These are phyloP conservation scores for Quercus bicolor DNA, from an alignment of 306 rosid genomes.

Conservation along the genomic window DNA sequence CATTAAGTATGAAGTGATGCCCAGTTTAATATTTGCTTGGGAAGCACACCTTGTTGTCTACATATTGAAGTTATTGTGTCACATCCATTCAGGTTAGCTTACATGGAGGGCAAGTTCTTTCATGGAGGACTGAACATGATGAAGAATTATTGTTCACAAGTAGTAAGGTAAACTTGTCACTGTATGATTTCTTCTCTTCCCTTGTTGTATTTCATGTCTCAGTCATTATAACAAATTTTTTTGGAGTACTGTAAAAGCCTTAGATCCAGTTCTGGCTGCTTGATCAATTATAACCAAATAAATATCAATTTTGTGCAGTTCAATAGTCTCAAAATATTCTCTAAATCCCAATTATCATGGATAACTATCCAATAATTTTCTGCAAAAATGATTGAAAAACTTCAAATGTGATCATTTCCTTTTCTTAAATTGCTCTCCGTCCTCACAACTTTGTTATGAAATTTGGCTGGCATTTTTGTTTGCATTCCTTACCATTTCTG, in stretches of 20 bases:
- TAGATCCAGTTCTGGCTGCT: not conserved
- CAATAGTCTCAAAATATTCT: no score
- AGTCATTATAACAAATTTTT: not conserved
- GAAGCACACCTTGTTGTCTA: not conserved
- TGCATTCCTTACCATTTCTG: not conserved
- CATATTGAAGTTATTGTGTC: not conserved
- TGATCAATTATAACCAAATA: not conserved
- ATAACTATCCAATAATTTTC: not conserved
- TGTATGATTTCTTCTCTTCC: not conserved
- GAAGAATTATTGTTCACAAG: slow-evolving; percentile 79
- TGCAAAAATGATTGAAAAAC: not conserved
- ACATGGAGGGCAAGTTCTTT: slow-evolving; percentile 89
- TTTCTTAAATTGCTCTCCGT: not conserved
- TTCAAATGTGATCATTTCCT: not conserved
- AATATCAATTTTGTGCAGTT: no score
- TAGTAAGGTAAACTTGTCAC: slow-evolving; percentile 42
- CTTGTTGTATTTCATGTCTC: not conserved
- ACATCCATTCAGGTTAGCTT: slow-evolving; percentile 61
- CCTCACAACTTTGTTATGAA: not conserved
- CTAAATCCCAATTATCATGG: not conserved
- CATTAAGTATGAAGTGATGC: not conserved
- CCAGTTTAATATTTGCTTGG: slow-evolving; percentile 2
- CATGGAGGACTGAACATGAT: slow-evolving; percentile 73
- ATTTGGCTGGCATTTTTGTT: not conserved
- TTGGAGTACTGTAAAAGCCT: not conserved